These are phyloP conservation scores for Cetraspora pellucida DNA, from an alignment of 192 early-diverging fungal species.

Conservation along the genomic window DNA sequence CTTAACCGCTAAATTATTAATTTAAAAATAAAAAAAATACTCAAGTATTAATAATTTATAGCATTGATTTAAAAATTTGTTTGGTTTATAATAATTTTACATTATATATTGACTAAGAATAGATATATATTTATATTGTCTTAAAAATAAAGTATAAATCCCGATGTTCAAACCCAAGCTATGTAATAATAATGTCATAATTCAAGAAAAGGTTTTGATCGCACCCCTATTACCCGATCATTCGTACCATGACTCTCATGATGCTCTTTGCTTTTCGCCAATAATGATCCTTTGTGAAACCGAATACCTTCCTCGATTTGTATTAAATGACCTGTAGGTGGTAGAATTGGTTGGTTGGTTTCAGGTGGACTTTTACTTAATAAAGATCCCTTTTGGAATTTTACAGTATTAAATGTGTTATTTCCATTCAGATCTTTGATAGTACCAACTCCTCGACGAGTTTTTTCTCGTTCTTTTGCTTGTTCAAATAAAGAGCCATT, in stretches of 20 bases:
- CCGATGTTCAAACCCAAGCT: no score
- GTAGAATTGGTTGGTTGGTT: background rate
- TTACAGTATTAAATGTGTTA: background rate
- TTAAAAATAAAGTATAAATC: no score
- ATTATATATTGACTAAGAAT: no score
- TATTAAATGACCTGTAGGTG: background rate
- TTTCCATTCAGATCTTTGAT: background rate
- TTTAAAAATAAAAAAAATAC: no score
- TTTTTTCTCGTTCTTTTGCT: slow-evolving; percentile 29
- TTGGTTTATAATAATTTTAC: no score
- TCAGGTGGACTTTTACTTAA: slow-evolving; percentile 1
- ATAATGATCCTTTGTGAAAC: slow-evolving; percentile 27
- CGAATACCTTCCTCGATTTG: background rate
- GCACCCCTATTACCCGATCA: no score
- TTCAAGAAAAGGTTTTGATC: no score
- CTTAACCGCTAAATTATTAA: no score
- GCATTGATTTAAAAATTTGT: no score
- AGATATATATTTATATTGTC: no score
- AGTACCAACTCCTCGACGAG: slow-evolving; percentile 7
- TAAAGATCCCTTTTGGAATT: slow-evolving; percentile 33
- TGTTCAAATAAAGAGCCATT: slow-evolving; percentile 14
- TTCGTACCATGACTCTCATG: background rate
- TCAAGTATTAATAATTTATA: no score
- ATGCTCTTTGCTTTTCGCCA: background rate
- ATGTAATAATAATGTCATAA: no score